phyloP scores from a whole-genome alignment of 2,329 filamentous ascomycete genomes.

The Proliferodiscus dingleyae region DNA sequence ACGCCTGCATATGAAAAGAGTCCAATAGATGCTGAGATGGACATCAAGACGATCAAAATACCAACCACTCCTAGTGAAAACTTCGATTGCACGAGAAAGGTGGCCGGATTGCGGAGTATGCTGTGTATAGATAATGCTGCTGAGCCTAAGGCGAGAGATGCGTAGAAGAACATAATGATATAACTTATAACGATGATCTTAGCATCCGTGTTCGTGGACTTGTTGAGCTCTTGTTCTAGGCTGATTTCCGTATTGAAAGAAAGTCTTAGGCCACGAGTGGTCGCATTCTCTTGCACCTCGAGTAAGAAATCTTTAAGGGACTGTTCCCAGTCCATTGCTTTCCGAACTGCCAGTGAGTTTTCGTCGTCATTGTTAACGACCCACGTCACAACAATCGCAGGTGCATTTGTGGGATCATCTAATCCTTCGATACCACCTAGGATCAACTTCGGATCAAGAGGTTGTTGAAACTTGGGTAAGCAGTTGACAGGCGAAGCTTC shows the following conservation, averaged over 20 bases:
- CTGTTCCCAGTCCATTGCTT: slow-evolving; percentile 85
- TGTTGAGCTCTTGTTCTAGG: slow-evolving; percentile 91
- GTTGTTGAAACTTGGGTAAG: slow-evolving; percentile 83
- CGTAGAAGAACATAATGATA: slow-evolving; percentile 97
- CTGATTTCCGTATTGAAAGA: slow-evolving; percentile 96
- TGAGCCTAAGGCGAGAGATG: slow-evolving; percentile 85
- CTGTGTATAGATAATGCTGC: slow-evolving; percentile 75
- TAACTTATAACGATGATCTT: slow-evolving; percentile 97
- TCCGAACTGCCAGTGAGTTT: slow-evolving; percentile 62
- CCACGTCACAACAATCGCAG: slow-evolving; percentile 87
- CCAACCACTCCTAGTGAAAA: slow-evolving; percentile 93
- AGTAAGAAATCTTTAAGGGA: slow-evolving; percentile 70
- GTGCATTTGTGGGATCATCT: slow-evolving; percentile 63
- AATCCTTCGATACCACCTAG: slow-evolving; percentile 72
- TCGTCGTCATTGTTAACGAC: slow-evolving; percentile 84
- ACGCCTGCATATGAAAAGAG: slow-evolving; percentile 88
- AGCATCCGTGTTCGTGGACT: slow-evolving; percentile 96
- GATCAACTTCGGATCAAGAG: slow-evolving; percentile 78
- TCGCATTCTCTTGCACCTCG: slow-evolving; percentile 75
- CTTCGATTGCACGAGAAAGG: slow-evolving; percentile 89
- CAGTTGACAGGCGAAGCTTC: slow-evolving; percentile 77
- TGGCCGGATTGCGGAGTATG: slow-evolving; percentile 74
- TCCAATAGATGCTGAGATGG: slow-evolving; percentile 89
- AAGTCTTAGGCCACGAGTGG: slow-evolving; percentile 70
- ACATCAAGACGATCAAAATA: slow-evolving; percentile 95